A percentile compares a stretch with the other conserved stretches of the same genome.
These are phyloP conservation scores for Blastocystis sp. DNA, from an alignment of 352 stramenopile species.

Conservation along the genomic window DNA sequence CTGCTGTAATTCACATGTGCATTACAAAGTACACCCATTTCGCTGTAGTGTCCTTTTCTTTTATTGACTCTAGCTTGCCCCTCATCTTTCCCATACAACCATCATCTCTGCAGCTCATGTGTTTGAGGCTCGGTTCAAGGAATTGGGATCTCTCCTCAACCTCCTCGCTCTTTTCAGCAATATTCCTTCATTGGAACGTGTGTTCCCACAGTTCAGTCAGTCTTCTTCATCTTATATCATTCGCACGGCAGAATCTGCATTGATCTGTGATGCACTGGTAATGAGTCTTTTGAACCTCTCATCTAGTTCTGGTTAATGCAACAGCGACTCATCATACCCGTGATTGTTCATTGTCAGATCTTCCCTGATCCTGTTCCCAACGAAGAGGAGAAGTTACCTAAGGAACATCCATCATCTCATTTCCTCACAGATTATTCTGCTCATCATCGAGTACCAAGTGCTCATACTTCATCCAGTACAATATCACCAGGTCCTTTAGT, in stretches of 20 bases:
- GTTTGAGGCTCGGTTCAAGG: slow-evolving; percentile 23
- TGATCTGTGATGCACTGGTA: not conserved
- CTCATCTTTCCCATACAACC: not conserved
- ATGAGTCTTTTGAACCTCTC: not conserved
- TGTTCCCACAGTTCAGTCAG: slow-evolving; percentile 22
- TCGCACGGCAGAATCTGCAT: not conserved
- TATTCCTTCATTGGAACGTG: not conserved
- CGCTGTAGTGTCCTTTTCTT: not conserved
- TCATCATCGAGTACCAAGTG: not conserved
- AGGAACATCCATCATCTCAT: not conserved
- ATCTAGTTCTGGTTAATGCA: slow-evolving; percentile 40
- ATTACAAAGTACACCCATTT: slow-evolving; percentile 25
- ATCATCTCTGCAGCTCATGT: not conserved
- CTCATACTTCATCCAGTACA: not conserved
- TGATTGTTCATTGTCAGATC: slow-evolving; percentile 21
- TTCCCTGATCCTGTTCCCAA: not conserved
- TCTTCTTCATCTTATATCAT: not conserved
- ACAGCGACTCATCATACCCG: slow-evolving; percentile 33
- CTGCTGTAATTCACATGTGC: slow-evolving; percentile 18
- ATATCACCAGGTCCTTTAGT: not conserved
- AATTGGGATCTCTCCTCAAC: slow-evolving; percentile 24
- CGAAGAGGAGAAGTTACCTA: not conserved
- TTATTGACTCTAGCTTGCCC: not conserved
- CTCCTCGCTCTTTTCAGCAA: slow-evolving; percentile 61
- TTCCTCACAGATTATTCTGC: not conserved